A percentile compares a stretch with the other conserved stretches of the same genome.
phyloP scores from a whole-genome alignment of 2,329 filamentous ascomycete genomes.

The Moelleriella libera region DNA sequence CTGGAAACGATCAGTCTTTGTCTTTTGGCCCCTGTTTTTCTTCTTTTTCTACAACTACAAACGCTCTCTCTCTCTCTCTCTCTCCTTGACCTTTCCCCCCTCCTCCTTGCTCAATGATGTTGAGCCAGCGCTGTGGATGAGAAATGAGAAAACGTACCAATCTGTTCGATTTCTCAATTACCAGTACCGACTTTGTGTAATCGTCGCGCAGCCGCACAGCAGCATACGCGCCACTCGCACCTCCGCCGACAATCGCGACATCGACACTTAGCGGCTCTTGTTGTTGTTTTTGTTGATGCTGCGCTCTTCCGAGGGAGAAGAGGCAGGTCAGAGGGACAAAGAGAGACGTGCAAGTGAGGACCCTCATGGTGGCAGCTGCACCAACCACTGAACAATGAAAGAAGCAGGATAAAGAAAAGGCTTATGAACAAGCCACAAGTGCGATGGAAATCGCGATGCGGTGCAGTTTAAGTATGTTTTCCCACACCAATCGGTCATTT shows the following conservation, averaged over 20 bases:
- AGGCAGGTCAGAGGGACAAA: neutral
- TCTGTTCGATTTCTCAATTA: neutral
- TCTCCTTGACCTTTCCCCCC: neutral
- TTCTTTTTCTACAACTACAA: too few species aligned
- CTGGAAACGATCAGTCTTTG: neutral
- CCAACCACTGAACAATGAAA: too few species aligned
- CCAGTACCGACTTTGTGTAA: neutral
- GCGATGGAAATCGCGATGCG: neutral
- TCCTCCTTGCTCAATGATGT: neutral
- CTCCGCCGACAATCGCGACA: neutral
- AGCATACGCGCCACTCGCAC: neutral
- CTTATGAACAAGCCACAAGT: too few species aligned
- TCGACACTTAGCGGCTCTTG: neutral
- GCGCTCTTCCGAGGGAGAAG: neutral
- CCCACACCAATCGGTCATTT: neutral
- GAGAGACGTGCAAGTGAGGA: neutral
- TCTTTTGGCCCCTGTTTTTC: neutral
- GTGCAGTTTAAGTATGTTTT: neutral
- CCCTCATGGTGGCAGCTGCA: neutral
- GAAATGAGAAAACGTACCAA: neutral
- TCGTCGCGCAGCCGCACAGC: constrained; percentile 1
- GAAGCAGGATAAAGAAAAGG: too few species aligned
- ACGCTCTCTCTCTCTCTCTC: neutral
- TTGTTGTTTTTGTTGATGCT: neutral
- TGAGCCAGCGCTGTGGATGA: neutral